Percentiles rank a stretch among this genome's conserved stretches.
phyloP scores from a whole-genome alignment of 768 basidiomycete species.

The Naematelia encephala region DNA sequence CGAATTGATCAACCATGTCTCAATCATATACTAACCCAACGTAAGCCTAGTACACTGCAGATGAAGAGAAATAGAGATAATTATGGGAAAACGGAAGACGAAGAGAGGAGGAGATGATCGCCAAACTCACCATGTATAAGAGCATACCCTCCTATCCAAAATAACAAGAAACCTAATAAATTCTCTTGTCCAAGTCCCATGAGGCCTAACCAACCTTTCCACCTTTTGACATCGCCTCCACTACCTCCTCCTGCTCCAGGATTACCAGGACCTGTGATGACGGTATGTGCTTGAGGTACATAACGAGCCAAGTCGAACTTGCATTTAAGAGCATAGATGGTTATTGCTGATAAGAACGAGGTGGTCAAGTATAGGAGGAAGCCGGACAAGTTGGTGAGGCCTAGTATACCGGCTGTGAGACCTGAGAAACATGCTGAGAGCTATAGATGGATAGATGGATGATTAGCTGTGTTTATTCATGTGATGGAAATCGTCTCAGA shows the following conservation, averaged over 20 bases:
- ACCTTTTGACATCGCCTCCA: slow-evolving; percentile 37
- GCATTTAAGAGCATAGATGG: slow-evolving; percentile 70
- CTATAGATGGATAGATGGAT: too few species aligned
- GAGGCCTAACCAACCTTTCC: slow-evolving; percentile 57
- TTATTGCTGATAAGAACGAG: slow-evolving; percentile 64
- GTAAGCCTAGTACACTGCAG: too few species aligned
- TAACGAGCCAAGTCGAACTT: slow-evolving; percentile 52
- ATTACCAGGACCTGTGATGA: not conserved
- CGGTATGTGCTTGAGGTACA: slow-evolving; percentile 37
- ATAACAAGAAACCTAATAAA: slow-evolving; percentile 80
- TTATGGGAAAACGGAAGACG: not conserved
- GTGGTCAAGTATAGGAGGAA: slow-evolving; percentile 72
- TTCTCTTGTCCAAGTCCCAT: slow-evolving; percentile 86
- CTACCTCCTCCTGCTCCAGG: slow-evolving; percentile 57
- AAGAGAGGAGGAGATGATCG: not conserved
- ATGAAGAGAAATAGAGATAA: not conserved
- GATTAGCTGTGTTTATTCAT: too few species aligned
- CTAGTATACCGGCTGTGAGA: slow-evolving; percentile 81
- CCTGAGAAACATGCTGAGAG: slow-evolving; percentile 79
- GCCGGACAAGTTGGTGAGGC: slow-evolving; percentile 77
- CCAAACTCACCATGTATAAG: slow-evolving; percentile 45
- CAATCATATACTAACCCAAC: too few species aligned
- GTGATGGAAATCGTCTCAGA: too few species aligned
- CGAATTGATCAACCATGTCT: too few species aligned
- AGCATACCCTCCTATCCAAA: slow-evolving; percentile 88